Base-by-base conservation (phyloP, 2,329 filamentous ascomycete genomes). In the Colletotrichum sp. region DNA sequence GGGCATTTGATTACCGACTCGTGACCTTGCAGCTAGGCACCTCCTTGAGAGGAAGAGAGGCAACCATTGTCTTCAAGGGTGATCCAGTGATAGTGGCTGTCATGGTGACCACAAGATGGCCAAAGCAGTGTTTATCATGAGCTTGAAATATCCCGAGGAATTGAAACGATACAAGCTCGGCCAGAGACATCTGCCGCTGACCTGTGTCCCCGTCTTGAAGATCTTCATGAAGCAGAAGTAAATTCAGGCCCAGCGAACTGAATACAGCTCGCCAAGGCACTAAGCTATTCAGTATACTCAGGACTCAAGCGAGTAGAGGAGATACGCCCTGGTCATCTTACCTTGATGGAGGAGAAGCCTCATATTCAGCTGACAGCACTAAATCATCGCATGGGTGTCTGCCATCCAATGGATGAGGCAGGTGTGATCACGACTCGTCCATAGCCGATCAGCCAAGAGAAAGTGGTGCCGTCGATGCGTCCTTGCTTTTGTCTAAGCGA, bases 181-280 rank as follows among this genome's bases (percentile, higher is more conserved):
- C n/a, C 43, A 52, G n/a, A 52, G n/a, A 52, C 2, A 21, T 8
- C n/a, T 21, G 43, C n/a, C 12, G 12, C 43, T 13, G 2, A 13
- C n/a, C 43, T 21, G 1, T 7, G 0, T 21, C 0, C 1, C 10
- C 43, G 2, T 52, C 5, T 12, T 21, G n/a, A 52, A 13, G 43
- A 52, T 52, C 43, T 52, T 21, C 10, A 21, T 52, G 43, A 52
- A 3, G n/a, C n/a, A 21, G n/a, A 7, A 52, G 10, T 52, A 21
- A 52, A 2, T 52, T 13, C n/a, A 24, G 3, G n/a, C 43, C n/a
- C 43, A n/a, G n/a, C 43, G 43, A 52, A 52, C 10, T 13, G 43
- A 52, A 13, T 8, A 52, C n/a, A 52, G 0, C 6, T 9, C 43
- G 43, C 43, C 43, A 52, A 52, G 43, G 10, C 10, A 52, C 43